Base-by-base conservation (phyloP, 148 eudicot species). In the Spergularia marina region DNA sequence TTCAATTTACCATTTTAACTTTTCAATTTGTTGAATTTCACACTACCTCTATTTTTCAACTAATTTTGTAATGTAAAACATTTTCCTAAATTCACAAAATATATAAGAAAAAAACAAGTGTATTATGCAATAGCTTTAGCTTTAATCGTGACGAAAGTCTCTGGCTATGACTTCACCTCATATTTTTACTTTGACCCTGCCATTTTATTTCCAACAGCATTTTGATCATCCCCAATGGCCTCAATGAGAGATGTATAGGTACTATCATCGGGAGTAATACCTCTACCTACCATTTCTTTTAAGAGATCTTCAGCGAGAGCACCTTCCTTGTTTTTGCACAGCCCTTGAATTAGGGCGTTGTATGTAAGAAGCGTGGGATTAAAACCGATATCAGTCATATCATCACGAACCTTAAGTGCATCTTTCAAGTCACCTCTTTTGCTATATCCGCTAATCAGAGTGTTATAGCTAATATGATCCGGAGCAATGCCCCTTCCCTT, bases 371-470 rank as follows among this genome's bases (percentile, higher is more conserved):
- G 83, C 44, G 91, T 90, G 21, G 91, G 94, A 64, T 87, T 83
- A 68, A 92, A 88, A 34, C 97, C 97, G 49, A 81, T 49, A 72
- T 82, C 68, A 65, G 81, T 30, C 97, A 92, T 92, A 74, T 84
- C 92, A 82, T 92, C 94, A 51, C 86, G 84, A 80, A 87, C 83
- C 80, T 78, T 81, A 47, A 90, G 82, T 25, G 97, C 92, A 74
- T 85, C 89, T 53, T 87, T 86, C 81, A 84, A 36, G 80, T 92
- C 89, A 74, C 94, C 94, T 82, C 84, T 85, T 84, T 79, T 83
- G 78, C 94, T 87, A 73, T 87, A 92, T 61, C 97, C 94, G 58
- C 92, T 87, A 23, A 92, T 88, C 57, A 90, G 85, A 36, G 94
- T 90, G 74, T 88, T 90, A 51, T 84, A 92, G 65, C 86, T 90